phyloP scores from a whole-genome alignment of 31 red algal genomes.

The Porphyra umbilicalis region DNA sequence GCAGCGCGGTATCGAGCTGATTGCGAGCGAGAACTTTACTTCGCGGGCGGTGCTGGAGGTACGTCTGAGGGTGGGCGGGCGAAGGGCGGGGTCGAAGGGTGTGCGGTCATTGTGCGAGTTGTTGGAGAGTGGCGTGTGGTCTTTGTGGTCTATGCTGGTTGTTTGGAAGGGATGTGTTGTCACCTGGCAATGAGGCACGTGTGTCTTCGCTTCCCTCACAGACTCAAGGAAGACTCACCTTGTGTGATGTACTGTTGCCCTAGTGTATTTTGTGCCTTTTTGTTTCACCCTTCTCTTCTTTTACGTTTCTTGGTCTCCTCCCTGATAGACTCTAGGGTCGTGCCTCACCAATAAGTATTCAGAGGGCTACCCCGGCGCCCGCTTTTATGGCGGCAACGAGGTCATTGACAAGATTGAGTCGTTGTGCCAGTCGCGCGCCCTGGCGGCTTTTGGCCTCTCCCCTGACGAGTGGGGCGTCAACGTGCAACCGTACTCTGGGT shows the following conservation, averaged over 20 bases:
- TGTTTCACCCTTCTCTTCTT: not conserved
- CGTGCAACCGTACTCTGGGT: constrained; percentile 91
- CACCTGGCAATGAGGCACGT: too few species aligned
- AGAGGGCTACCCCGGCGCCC: constrained; percentile 91
- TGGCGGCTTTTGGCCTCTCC: constrained; percentile 69
- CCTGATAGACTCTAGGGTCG: constrained; percentile 37
- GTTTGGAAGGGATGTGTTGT: too few species aligned
- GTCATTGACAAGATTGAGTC: constrained; percentile 76
- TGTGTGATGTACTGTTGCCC: too few species aligned
- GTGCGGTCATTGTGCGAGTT: too few species aligned
- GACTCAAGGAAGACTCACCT: too few species aligned
- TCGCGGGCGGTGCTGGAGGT: constrained; percentile 78
- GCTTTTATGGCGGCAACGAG: constrained; percentile 97
- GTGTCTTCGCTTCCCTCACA: too few species aligned
- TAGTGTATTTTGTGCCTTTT: too few species aligned
- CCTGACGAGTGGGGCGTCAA: constrained; percentile 91
- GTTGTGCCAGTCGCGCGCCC: constrained; percentile 60
- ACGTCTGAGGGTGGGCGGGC: not conserved
- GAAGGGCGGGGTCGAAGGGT: too few species aligned
- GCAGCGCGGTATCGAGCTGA: constrained; percentile 80
- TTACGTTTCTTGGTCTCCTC: not conserved
- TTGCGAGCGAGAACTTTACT: constrained; percentile 97
- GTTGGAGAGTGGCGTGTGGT: too few species aligned
- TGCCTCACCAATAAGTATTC: constrained; percentile 98
- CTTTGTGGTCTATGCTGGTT: too few species aligned